Base-by-base conservation (phyloP, 148 eudicot species). In the Vaccinium darrowii region DNA sequence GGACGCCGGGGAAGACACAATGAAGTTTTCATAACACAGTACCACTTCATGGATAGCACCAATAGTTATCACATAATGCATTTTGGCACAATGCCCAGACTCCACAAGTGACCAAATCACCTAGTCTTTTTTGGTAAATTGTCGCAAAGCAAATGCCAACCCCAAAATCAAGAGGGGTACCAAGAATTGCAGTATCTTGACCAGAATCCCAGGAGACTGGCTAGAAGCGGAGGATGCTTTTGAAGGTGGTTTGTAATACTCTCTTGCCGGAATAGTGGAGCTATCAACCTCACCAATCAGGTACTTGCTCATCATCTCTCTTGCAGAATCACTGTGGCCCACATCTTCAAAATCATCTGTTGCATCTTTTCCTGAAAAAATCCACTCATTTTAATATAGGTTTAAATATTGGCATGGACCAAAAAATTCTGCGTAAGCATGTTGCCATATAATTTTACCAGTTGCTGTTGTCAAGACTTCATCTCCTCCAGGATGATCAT, bases 401-500 rank as follows among this genome's bases (percentile, higher is more conserved):
- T 14, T 53, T 51, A 77, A 27, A 60, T 19, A 60, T 60, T 15
- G 9, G 19, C 21, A 30, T 65, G 11, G 51, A 25, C 10, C 18
- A 25, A n/a, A 23, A 14, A 47, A 78, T 11, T 63, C 19, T 27
- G 47, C 19, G n/a, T 23, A 63, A 47, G 50, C 56, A 30, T 19
- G 73, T 16, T 0, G 12, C 65, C 52, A 62, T 8, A 13, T 77
- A 81, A 63, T 43, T 86, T 87, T 89, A 89, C 91, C 91, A 19
- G 93, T 89, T 51, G 89, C 85, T 10, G 63, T 85, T 39, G 85
- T 33, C 86, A 91, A 58, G 80, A 86, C 87, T 58, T 91, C 93
- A 63, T 89, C 93, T 25, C 93, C 93, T 23, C 93, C 91, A 1
- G 93, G 93, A 84, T 91, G 93, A 72, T 91, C 93, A 57, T 91